Evolutionary conservation across 2,329 filamentous ascomycete genomes (phyloP).

Genomic region (Fusarium armeniacum): DNA sequence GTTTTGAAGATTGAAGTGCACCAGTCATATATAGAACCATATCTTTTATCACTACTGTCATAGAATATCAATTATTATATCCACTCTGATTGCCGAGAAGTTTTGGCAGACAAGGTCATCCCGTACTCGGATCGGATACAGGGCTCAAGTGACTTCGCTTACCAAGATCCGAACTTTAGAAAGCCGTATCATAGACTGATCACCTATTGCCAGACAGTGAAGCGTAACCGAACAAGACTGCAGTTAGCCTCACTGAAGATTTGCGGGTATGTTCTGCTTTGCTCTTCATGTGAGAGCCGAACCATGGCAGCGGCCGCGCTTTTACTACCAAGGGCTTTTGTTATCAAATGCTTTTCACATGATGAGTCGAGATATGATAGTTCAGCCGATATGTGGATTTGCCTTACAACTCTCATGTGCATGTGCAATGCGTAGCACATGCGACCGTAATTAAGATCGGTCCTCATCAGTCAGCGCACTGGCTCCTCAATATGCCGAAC

Average conservation of each 20-base stretch:
- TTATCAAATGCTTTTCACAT: slow-evolving; percentile 13
- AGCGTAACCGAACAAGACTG: not conserved
- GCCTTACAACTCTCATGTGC: not conserved
- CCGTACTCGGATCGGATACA: slow-evolving; percentile 1
- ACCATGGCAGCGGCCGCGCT: slow-evolving; percentile 3
- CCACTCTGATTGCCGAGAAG: slow-evolving; percentile 1
- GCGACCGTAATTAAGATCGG: not conserved
- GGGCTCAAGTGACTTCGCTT: not conserved
- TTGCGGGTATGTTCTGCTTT: slow-evolving; percentile 8
- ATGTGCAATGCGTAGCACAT: not conserved
- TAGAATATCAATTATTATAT: slow-evolving; percentile 1
- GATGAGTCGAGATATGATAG: slow-evolving; percentile 12
- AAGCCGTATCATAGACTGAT: slow-evolving; percentile 1
- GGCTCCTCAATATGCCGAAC: not conserved
- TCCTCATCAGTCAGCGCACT: not conserved
- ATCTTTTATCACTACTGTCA: slow-evolving; percentile 1
- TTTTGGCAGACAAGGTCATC: slow-evolving; percentile 1
- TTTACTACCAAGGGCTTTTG: slow-evolving; percentile 3
- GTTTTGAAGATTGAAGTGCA: too few species aligned
- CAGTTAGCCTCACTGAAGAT: not conserved
- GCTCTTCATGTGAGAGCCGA: slow-evolving; percentile 2
- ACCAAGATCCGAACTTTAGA: not conserved
- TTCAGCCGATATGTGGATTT: slow-evolving; percentile 1
- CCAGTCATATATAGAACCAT: not conserved
- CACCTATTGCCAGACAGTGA: not conserved